Evolutionary conservation across 768 basidiomycete species (phyloP).

Genomic region (Trametes cinnabarina): DNA sequence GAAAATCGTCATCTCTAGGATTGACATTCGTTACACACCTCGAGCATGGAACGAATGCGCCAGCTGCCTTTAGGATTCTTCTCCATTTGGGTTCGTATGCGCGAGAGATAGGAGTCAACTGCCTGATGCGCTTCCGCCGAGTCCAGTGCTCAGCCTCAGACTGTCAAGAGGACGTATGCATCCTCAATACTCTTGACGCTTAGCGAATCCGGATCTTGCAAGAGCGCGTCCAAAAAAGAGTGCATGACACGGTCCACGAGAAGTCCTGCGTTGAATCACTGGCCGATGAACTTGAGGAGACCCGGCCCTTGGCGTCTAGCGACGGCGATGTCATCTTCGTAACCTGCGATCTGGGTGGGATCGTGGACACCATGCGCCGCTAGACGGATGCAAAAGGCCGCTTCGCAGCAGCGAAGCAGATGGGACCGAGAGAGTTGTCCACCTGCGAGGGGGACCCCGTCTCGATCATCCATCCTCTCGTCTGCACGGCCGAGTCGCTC

Average conservation of each 20-base stretch:
- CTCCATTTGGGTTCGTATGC: slow-evolving; percentile 21
- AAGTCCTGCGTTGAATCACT: slow-evolving; percentile 97
- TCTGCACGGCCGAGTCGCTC: slow-evolving; percentile 91
- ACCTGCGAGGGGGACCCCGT: slow-evolving; percentile 85
- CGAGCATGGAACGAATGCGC: neutral
- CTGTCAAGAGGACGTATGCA: slow-evolving; percentile 86
- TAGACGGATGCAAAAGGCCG: slow-evolving; percentile 97
- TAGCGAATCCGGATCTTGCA: slow-evolving; percentile 90
- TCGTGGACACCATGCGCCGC: slow-evolving; percentile 29
- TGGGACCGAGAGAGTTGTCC: slow-evolving; percentile 96
- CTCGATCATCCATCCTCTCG: slow-evolving; percentile 73
- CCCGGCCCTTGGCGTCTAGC: slow-evolving; percentile 96
- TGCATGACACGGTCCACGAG: slow-evolving; percentile 96
- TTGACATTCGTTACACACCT: neutral
- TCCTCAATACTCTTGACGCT: slow-evolving; percentile 96
- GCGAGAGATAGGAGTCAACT: neutral
- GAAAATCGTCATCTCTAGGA: neutral
- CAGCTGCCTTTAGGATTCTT: neutral
- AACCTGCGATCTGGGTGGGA: slow-evolving; percentile 66
- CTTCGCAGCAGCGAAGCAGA: slow-evolving; percentile 91
- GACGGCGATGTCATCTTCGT: slow-evolving; percentile 84
- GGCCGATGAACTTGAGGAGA: slow-evolving; percentile 96
- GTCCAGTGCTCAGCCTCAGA: slow-evolving; percentile 82
- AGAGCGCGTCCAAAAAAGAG: slow-evolving; percentile 92
- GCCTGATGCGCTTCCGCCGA: slow-evolving; percentile 59